These are phyloP conservation scores for Fraxinus pennsylvanica DNA, from an alignment of 257 asterid species.

Conservation along the genomic window DNA sequence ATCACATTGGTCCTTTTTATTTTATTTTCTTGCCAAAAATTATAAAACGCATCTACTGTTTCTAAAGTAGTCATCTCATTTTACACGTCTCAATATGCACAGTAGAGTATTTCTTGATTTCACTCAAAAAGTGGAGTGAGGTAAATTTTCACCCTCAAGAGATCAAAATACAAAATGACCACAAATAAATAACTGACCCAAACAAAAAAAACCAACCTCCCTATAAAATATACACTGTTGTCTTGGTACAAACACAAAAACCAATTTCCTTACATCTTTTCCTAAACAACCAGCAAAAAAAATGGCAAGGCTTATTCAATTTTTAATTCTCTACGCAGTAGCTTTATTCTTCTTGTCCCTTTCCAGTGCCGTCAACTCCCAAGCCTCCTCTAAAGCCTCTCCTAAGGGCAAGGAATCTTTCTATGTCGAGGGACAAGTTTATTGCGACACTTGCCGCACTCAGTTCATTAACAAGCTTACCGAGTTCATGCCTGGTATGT, in stretches of 20 bases:
- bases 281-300: too few relatives aligned
- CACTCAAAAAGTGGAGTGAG: background rate
- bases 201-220: background rate
- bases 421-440: background rate
- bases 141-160: background rate
- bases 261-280: background rate
- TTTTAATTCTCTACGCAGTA: background rate
- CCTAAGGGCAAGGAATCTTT: background rate
- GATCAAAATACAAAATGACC: background rate
- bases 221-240: background rate
- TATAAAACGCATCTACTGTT: background rate
- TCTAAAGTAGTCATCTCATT: too few relatives aligned
- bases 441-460: background rate
- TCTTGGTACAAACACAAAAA: background rate
- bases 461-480: background rate
- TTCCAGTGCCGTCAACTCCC: background rate
- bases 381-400: background rate
- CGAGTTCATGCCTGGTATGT: background rate
- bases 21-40: background rate
- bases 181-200: background rate
- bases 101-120: background rate
- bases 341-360: background rate
- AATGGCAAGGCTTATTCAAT: background rate
- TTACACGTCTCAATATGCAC: background rate
- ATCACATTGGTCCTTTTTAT: too few relatives aligned